Base-by-base conservation (phyloP, 257 asterid genomes). In the Scutellaria galericulata region DNA sequence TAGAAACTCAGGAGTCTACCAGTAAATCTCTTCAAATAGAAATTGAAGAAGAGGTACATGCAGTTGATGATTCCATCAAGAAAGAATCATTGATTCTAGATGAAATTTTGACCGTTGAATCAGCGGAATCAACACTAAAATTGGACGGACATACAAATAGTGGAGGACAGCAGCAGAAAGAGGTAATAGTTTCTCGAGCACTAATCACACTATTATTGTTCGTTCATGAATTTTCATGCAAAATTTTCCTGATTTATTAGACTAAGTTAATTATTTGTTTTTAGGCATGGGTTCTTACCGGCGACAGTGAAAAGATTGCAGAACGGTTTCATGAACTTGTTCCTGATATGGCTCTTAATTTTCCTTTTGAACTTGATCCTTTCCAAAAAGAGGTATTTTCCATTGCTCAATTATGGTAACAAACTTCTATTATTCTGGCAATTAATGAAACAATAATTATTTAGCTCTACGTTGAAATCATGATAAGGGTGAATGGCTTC, bases 291-390 rank as follows among this genome's bases (percentile, higher is more conserved):
- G 98, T 84, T 80, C 85, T 87, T 78, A 77, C 74, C 56, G 95
- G 89, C 71, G 86, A 75, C 50, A 77, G 82, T 76, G 90, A 86
- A 74, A 86, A 82, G 75, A 90, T 95, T 57, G 90, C 83, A 15
- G 88, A 88, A 71, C 76, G 81, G 47, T 95, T 95, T 82, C 77
- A 85, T 68, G 95, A 88, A 74, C 97, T 95, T 77, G 87, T 95
- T 77, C 99, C 99, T 58, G 99, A 95, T 75, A 86, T 90, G 98
- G 99, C 98, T 8, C 97, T 91, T 72, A 69, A 77, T 71, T 95
- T 89, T 83, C 95, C 99, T 6, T 95, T 95, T 75, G 95, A 91
- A 86, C 95, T 95, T 50, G 99, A 95, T 79, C 86, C 97, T 64
- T 95, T 95, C 80, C 99, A 95, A 58, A 92, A 95, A 75, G 97